Base-by-base conservation (phyloP, 2,329 filamentous ascomycete genomes). In the Diplodia mutila region DNA sequence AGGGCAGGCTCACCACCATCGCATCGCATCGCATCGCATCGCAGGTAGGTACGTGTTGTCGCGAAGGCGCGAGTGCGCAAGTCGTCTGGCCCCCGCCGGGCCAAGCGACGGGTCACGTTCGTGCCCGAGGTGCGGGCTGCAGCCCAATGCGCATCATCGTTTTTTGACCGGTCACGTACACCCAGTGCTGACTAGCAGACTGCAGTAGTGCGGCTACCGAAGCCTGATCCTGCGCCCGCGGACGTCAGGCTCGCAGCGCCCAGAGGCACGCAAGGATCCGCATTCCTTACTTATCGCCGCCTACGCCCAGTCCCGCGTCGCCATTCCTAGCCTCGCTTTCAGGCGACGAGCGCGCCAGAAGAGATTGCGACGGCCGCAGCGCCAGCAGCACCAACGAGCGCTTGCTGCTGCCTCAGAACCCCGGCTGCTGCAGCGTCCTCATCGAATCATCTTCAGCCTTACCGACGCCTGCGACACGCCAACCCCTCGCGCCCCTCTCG, bases 241-340 rank as follows among this genome's bases (percentile, higher is more conserved):
- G 59, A 51, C 59, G 29, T 63, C 59, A 63, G 27, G 42, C 39
- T 54, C 32, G 23, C 52, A 37, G 64, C 64, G n/a, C 52, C 52
- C 23, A 59, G n/a, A 25, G 49, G 29, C 39, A 59, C 39, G 42
- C 64, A 55, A 21, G 46, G 59, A 63, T 63, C 46, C 29, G 59
- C 59, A 63, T 63, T 57, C 52, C 64, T 66, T 66, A 66, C 64
- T 66, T 66, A 66, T 66, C 64, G 54, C 64, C 27, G 39, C 42
- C 64, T 34, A 34, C 53, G 53, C 39, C 39, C 21, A 12, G 16
- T 23, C 63, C 37, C 52, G 42, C 51, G 52, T 37, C 63, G 32
- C 27, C 53, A 59, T 66, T 66, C 64, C 64, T 23, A 27, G 49
- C 61, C 46, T 65, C 32, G 61, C 55, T 61, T 48, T 61, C 55